Percentiles rank a stretch among this genome's conserved stretches.
Conservation (phyloP, 2,329 filamentous ascomycete genomes). For the Akanthomyces muscarius region DNA sequence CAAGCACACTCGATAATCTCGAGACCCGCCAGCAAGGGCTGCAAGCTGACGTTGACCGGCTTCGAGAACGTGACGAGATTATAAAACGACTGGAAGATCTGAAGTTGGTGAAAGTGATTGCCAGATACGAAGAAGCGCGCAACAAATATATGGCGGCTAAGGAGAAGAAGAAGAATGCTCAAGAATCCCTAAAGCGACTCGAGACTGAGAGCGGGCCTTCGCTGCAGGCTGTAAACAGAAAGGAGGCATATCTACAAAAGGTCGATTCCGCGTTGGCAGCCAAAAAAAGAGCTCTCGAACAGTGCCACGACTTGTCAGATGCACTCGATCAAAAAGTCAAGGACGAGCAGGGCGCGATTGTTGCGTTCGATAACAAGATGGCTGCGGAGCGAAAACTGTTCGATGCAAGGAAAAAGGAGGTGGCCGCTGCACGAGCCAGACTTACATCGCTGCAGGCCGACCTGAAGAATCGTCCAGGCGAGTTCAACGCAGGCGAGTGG, state of each 20-base stretch:
- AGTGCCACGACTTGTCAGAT: slow-evolving; percentile 50
- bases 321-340: slow-evolving; percentile 37
- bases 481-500: slow-evolving; percentile 66
- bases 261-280: slow-evolving; percentile 53
- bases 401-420: slow-evolving; percentile 48
- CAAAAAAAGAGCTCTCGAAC: slow-evolving; percentile 51
- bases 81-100: slow-evolving; percentile 62
- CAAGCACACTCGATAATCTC: slow-evolving; percentile 61
- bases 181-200: slow-evolving; percentile 55
- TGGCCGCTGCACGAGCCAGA: slow-evolving; percentile 46
- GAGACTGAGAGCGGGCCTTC: slow-evolving; percentile 61
- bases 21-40: slow-evolving; percentile 71
- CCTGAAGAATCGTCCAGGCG: slow-evolving; percentile 56
- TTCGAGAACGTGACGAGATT: slow-evolving; percentile 70
- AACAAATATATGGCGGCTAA: slow-evolving; percentile 49
- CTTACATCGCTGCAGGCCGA: slow-evolving; percentile 63
- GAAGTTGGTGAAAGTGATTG: slow-evolving; percentile 60
- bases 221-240: slow-evolving; percentile 63
- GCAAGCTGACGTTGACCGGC: slow-evolving; percentile 76
- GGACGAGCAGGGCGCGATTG: slow-evolving; percentile 36
- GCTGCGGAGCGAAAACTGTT: slow-evolving; percentile 50
- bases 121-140: slow-evolving; percentile 58
- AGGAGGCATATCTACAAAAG: slow-evolving; percentile 60
- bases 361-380: slow-evolving; percentile 40
- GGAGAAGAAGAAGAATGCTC: slow-evolving; percentile 48